Conservation (phyloP, 2,329 filamentous ascomycete genomes). For the Gyromitra esculenta region DNA sequence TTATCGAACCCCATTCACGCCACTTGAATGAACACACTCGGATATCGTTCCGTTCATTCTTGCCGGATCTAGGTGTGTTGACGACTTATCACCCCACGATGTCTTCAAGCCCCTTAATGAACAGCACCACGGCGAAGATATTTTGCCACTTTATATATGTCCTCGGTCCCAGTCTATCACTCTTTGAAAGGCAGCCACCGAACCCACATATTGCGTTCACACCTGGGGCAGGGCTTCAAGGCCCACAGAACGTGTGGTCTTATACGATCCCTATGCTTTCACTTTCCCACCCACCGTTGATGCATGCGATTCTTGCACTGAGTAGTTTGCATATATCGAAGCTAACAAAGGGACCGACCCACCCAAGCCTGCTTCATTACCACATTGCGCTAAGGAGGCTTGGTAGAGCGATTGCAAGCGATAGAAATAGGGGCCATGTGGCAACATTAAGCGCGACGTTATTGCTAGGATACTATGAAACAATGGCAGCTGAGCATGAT, state of each 20-base stretch:
- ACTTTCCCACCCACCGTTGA: conserved; percentile 81
- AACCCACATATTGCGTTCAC: conserved; percentile 66
- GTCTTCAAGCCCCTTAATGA: conserved; percentile 76
- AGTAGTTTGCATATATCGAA: conserved; percentile 88
- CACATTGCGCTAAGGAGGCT: conserved; percentile 83
- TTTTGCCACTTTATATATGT: conserved; percentile 94
- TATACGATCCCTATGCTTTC: conserved; percentile 86
- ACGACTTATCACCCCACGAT: conserved; percentile 74
- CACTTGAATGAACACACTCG: conserved; percentile 64
- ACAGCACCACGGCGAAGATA: conserved; percentile 79
- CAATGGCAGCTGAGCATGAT: conserved; percentile 91
- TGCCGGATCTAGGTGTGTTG: conserved; percentile 65
- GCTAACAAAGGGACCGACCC: conserved; percentile 76
- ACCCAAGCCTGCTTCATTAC: conserved; percentile 89
- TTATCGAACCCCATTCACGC: conserved; percentile 63
- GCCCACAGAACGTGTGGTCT: conserved; percentile 67
- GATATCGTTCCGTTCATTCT: conserved; percentile 63
- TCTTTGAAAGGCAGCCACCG: conserved; percentile 83
- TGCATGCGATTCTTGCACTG: conserved; percentile 90
- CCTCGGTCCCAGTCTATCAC: conserved; percentile 83
- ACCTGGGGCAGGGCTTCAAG: conserved; percentile 56
- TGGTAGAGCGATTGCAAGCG: conserved; percentile 76
- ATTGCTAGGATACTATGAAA: conserved; percentile 89
- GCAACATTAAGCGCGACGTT: conserved; percentile 89
- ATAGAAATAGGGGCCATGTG: conserved; percentile 74